Evolutionary conservation across 768 basidiomycete genomes (phyloP), one percentile per base, ranked within the genome.

Genomic region (Tulasnella sp.): DNA sequence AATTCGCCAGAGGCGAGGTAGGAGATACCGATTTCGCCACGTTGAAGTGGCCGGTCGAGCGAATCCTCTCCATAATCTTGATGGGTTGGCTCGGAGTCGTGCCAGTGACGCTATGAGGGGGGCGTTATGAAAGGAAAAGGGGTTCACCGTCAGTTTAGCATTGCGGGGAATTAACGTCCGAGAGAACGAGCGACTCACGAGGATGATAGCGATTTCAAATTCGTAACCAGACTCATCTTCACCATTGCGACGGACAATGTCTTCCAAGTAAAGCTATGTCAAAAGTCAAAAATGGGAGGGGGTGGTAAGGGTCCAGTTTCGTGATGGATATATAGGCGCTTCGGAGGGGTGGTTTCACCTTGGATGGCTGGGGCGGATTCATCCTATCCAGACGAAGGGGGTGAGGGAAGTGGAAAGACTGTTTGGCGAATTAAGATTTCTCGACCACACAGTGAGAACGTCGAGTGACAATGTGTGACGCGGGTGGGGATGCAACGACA

Each of bases 11-110:
- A 75, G 0, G 77, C 73, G 34, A 82, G 74, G 70, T 85, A 88
- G 19, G 84, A 82, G 41, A 93, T 81, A 50, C 86, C 88, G 45
- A 92, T 84, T 76, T 93, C 90, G 42, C 90, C 90, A 55, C 78
- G 82, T 54, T 76, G 67, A 21, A 93, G 78, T 9, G 83, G 82
- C 48, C 89, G 78, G 77, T 88, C 81, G 54, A 91, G 75, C 11
- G 87, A 85, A 70, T 91, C 86, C 27, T 61, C 38, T 17, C 43
- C 32, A 59, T 19, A 23, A 38, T 63, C 48, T 17, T 41, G 52
- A 30, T 76, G 77, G 13, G 80, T 68, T 61, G 89, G 88, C 64
- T 93, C 89, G 9, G 83, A 82, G 69, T 92, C 88, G 63, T 88
- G 85, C 91, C 90, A 93, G 66, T 85, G 88, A 72, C 88, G 81